Conservation (phyloP, 495 filamentous ascomycete species). For the Paragyromitra xinjiangensis region DNA sequence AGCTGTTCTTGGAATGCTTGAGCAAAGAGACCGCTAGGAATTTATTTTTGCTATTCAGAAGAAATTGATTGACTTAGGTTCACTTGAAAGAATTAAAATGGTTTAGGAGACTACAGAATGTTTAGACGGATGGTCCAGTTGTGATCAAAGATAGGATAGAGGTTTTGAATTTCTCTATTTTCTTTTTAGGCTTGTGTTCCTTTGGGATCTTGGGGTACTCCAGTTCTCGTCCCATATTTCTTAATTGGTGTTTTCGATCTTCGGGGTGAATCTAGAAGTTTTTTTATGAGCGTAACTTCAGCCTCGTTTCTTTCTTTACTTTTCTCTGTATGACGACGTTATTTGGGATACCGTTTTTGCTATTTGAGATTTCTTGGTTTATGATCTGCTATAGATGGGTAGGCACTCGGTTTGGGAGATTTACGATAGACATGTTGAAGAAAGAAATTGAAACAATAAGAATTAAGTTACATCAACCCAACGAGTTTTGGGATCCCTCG, state of each 20-base stretch:
- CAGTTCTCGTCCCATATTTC: neutral
- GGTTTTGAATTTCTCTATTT: slow-evolving; percentile 3
- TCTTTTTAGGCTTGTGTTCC: neutral
- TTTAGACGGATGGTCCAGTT: slow-evolving; percentile 4
- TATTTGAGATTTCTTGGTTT: slow-evolving; percentile 11
- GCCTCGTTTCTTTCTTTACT: neutral
- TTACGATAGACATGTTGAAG: neutral
- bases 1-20: slow-evolving; percentile 50
- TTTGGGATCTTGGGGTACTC: neutral
- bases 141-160: neutral
- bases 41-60: neutral
- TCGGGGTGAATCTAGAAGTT: neutral
- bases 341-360: neutral
- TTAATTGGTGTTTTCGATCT: neutral
- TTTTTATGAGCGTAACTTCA: neutral
- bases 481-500: slow-evolving; percentile 10
- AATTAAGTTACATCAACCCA: slow-evolving; percentile 21
- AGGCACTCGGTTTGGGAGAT: neutral
- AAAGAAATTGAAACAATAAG: neutral
- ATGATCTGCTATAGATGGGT: slow-evolving; percentile 12
- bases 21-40: slow-evolving; percentile 46
- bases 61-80: neutral
- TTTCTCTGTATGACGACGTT: neutral
- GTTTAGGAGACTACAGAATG: slow-evolving; percentile 2
- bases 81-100: neutral